phyloP scores from a whole-genome alignment of 495 filamentous ascomycete species.

The Gamarada debralockiae region DNA sequence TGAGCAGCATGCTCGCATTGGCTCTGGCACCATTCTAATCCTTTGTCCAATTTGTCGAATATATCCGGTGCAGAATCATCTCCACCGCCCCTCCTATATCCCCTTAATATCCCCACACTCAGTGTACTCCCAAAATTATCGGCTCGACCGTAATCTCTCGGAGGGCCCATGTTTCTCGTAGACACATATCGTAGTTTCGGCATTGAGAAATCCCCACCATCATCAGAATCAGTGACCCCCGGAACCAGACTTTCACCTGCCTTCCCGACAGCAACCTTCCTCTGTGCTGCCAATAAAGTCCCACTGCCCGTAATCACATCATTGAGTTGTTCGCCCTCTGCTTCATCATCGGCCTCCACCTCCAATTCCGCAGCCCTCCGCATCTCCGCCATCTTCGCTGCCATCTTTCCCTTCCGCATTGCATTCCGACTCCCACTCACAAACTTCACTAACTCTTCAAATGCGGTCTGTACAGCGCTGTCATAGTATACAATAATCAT shows the following conservation, averaged over 20 bases:
- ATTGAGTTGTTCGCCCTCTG: background rate
- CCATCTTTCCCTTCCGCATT: conserved; percentile 76
- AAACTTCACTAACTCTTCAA: conserved; percentile 75
- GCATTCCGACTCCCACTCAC: conserved; percentile 78
- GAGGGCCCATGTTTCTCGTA: conserved; percentile 20
- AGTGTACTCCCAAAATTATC: conserved; percentile 9
- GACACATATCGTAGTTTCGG: conserved; percentile 18
- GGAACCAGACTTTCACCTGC: conserved; percentile 2
- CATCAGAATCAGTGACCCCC: background rate
- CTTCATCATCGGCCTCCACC: conserved; percentile 36
- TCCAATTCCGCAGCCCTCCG: conserved; percentile 48
- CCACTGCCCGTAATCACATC: background rate
- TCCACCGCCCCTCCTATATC: conserved; percentile 11
- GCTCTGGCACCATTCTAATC: conserved; percentile 71
- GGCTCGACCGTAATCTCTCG: background rate
- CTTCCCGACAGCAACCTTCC: background rate
- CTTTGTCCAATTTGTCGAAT: conserved; percentile 72
- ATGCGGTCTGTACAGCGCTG: conserved; percentile 72
- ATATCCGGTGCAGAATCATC: conserved; percentile 35
- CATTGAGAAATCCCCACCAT: conserved; percentile 1
- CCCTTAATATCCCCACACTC: conserved; percentile 11
- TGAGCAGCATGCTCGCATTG: conserved; percentile 84
- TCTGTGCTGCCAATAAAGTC: conserved; percentile 2
- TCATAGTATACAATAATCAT: conserved; percentile 91
- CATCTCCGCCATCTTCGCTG: conserved; percentile 55